Base-by-base conservation (phyloP, 73 alveolate species). In the Uronychia setigera region DNA sequence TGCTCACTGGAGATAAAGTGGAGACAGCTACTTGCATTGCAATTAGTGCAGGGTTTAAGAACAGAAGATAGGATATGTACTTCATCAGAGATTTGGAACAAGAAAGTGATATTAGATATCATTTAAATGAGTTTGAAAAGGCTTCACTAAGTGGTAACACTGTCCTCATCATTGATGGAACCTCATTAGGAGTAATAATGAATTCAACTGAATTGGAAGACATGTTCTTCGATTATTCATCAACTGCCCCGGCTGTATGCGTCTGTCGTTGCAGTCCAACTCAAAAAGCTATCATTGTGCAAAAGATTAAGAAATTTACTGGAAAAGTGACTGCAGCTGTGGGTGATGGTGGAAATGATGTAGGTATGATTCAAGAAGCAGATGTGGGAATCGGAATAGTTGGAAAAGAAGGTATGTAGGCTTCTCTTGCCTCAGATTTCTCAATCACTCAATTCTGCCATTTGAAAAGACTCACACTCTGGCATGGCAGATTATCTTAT, bases 331-430 rank as follows among this genome's bases (percentile, higher is more conserved):
- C 97, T 25, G 96, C 98, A 1, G 97, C 98, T 1, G 97, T 98
- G 57, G 99, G 99, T 0, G 99, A 98, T 93, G 99, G 99, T 46
- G 99, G 99, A 26, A 98, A 98, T 79, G 99, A 98, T 91, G 99
- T 98, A 19, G 98, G 99, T 29, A 98, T 98, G 99, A 98, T 98
- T 33, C 91, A 91, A 80, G 98, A 98, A 81, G 99, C 99, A 9
- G 98, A 98, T 87, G 97, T 98, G 29, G 99, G 99, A 19, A 93
- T 97, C 59, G 99, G 99, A 31, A 96, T 97, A 74, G 97, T 96
- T 28, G 99, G 99, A 31, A 97, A 97, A 87, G 99, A 97, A 95
- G 99, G 99, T 0, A 94, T 92, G 93, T 94, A 96, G 86, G 99
- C 99, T 60, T 97, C 99, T 79, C 81, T 98, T 33, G 99, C 99